A percentile compares a stretch with the other conserved stretches of the same genome.
These are phyloP conservation scores for Dioszegia crocea DNA, from an alignment of 768 basidiomycete species.

Conservation along the genomic window DNA sequence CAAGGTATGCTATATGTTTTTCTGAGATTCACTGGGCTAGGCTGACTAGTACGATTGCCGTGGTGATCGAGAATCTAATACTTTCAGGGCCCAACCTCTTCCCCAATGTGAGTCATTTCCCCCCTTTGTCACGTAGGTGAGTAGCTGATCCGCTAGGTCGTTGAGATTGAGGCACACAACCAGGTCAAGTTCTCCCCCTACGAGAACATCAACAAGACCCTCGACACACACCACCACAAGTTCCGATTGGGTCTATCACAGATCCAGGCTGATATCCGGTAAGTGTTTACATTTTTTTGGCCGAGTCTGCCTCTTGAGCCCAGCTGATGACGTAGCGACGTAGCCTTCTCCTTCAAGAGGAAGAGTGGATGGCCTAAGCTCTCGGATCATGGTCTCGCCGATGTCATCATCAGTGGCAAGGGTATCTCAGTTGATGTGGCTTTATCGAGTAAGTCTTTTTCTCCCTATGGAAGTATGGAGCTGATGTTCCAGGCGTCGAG, in stretches of 20 bases:
- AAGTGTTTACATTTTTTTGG: no score
- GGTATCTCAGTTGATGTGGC: conserved; percentile 63
- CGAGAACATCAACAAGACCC: conserved; percentile 50
- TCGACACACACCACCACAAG: conserved; percentile 61
- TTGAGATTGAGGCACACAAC: conserved; percentile 58
- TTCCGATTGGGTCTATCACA: conserved; percentile 73
- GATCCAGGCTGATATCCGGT: conserved; percentile 64
- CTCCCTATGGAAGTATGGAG: no score
- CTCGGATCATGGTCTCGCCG: conserved; percentile 37
- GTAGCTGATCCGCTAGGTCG: conserved; percentile 14
- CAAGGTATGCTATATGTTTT: conserved; percentile 72
- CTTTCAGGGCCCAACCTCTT: conserved; percentile 71
- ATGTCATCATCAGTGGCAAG: conserved; percentile 66
- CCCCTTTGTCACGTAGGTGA: background rate
- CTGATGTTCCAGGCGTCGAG: conserved; percentile 18
- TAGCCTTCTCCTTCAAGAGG: conserved; percentile 83
- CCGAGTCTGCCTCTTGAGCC: background rate
- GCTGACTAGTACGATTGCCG: conserved; percentile 58
- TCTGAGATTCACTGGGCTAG: conserved; percentile 54
- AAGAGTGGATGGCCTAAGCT: conserved; percentile 54
- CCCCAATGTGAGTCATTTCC: conserved; percentile 46
- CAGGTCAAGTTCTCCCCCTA: conserved; percentile 81
- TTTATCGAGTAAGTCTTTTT: conserved; percentile 47
- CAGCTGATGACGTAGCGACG: conserved; percentile 57
- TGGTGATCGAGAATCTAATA: conserved; percentile 73